Conservation (phyloP, 176 grass and related monocot genomes). For the Paspalum vaginatum region DNA sequence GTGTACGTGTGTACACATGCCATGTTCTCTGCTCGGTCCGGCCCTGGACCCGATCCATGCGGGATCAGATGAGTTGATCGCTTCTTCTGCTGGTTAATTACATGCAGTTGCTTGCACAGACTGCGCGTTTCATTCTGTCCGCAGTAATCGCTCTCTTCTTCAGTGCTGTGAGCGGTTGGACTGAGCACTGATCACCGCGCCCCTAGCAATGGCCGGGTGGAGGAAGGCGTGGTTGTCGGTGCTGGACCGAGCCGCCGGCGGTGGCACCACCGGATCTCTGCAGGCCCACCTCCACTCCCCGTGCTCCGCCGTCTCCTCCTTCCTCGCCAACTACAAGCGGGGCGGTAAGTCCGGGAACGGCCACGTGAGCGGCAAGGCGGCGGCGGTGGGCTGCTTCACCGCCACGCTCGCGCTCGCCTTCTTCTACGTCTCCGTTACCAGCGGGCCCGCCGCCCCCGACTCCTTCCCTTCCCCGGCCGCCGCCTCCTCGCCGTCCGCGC, state of each 20-base stretch:
- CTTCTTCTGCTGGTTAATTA: neutral
- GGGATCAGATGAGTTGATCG: conserved; percentile 1
- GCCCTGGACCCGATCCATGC: neutral
- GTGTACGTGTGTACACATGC: too few species aligned
- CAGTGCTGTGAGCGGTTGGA: neutral
- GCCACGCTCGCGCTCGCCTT: conserved; percentile 39
- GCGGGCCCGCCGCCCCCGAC: neutral
- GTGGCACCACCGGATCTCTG: conserved; percentile 30
- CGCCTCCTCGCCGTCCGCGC: neutral
- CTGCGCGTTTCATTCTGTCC: neutral
- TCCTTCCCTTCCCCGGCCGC: conserved; percentile 41
- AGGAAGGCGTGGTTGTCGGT: conserved; percentile 48
- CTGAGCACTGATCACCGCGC: neutral
- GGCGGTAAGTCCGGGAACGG: conserved; percentile 21
- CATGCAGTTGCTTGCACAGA: neutral
- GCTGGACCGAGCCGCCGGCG: conserved; percentile 11
- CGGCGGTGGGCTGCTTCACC: conserved; percentile 25
- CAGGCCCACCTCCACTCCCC: conserved; percentile 25
- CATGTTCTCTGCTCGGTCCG: too few species aligned
- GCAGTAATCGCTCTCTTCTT: neutral
- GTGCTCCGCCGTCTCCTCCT: conserved; percentile 17
- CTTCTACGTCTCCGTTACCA: conserved; percentile 39
- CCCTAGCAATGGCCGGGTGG: conserved; percentile 37
- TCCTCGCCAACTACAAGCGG: conserved; percentile 32
- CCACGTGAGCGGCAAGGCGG: conserved; percentile 27